Evolutionary conservation across 371 early-diverging fungal genomes (phyloP).

Genomic region (Blastocladiella emersonii): DNA sequence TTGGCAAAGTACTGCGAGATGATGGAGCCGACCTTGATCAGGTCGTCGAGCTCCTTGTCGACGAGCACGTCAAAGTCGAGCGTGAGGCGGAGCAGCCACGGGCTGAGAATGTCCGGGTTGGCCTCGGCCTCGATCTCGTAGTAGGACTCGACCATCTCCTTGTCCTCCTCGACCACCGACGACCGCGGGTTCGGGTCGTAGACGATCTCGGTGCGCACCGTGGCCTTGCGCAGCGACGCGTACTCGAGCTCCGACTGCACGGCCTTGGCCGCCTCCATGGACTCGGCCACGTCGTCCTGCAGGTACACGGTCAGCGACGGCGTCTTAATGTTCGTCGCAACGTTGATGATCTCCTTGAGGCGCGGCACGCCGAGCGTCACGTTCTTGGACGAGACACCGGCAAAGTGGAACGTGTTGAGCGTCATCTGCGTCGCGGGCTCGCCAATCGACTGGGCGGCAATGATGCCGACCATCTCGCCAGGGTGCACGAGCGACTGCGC

Average conservation of each 20-base stretch:
- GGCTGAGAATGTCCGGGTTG: constrained; percentile 47
- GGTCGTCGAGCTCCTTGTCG: constrained; percentile 74
- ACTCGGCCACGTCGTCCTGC: constrained; percentile 52
- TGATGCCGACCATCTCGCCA: constrained; percentile 99
- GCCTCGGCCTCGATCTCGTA: constrained; percentile 71
- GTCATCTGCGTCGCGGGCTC: constrained; percentile 99
- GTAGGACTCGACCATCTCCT: constrained; percentile 83
- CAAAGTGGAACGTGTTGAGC: constrained; percentile 98
- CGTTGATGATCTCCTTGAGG: constrained; percentile 99
- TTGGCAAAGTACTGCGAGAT: constrained; percentile 50
- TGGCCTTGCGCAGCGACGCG: constrained; percentile 75
- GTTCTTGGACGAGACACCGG: constrained; percentile 96
- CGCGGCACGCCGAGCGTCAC: constrained; percentile 99
- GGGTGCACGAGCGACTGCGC: constrained; percentile 81
- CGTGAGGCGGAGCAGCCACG: constrained; percentile 92
- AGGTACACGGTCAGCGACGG: constrained; percentile 86
- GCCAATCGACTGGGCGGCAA: constrained; percentile 99
- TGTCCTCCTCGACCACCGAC: constrained; percentile 83
- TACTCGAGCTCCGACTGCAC: constrained; percentile 87
- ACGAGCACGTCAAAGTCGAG: constrained; percentile 77
- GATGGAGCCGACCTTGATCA: constrained; percentile 51
- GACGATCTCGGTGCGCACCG: constrained; percentile 78
- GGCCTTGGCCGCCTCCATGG: constrained; percentile 76
- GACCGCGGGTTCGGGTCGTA: constrained; percentile 91
- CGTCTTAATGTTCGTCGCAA: constrained; percentile 94